Percentiles rank a stretch among this genome's conserved stretches.
Evolutionary conservation across 202 grass and related monocot genomes (phyloP).

Genomic region (Zizania palustris): DNA sequence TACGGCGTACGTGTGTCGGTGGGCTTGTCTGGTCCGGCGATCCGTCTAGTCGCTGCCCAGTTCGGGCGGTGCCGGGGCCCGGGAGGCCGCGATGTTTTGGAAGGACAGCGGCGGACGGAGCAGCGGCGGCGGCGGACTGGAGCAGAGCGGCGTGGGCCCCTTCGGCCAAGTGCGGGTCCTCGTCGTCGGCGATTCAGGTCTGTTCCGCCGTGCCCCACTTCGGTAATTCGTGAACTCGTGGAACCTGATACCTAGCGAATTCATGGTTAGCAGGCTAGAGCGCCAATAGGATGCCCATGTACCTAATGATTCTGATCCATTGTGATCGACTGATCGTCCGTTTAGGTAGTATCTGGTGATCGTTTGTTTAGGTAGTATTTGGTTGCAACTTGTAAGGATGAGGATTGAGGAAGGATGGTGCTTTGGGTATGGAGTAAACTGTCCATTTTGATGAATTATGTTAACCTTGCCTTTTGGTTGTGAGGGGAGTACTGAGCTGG

Average conservation of each 20-base stretch:
- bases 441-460: not conserved
- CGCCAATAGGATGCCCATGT: not conserved
- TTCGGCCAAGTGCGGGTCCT: conserved; percentile 91
- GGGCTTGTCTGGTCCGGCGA: not conserved
- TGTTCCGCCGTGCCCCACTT: not conserved
- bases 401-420: not conserved
- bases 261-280: not conserved
- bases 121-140: conserved; percentile 43
- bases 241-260: not conserved
- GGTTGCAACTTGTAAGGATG: not conserved
- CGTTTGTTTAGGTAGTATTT: not conserved
- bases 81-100: conserved; percentile 49
- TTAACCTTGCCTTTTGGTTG: not conserved
- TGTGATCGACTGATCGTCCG: not conserved
- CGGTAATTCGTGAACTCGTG: not conserved
- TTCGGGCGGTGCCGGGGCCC: not conserved
- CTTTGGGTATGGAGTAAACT: not conserved
- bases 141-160: conserved; percentile 65
- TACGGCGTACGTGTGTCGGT: not conserved
- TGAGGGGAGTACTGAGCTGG: not conserved
- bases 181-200: conserved; percentile 90
- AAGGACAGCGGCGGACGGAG: conserved; percentile 55
- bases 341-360: not conserved
- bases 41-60: not conserved
- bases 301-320: not conserved